Evolutionary conservation across 2,329 filamentous ascomycete genomes (phyloP).

Genomic region (Sordariomycetes sp.): DNA sequence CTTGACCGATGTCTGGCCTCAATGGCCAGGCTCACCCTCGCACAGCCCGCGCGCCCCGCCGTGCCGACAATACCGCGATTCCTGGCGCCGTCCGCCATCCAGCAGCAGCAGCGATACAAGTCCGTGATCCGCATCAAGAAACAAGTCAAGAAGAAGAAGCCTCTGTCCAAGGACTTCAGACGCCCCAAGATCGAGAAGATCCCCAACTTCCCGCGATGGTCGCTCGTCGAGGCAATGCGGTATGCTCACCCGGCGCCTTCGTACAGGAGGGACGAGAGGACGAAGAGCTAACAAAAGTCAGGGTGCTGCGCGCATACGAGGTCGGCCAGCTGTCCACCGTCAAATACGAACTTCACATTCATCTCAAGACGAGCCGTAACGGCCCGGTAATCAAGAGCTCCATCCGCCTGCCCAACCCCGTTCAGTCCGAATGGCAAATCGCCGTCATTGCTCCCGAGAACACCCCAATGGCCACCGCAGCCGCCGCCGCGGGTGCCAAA

Average conservation of each 20-base stretch:
- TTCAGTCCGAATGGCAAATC: slow-evolving; percentile 81
- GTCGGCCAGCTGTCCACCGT: slow-evolving; percentile 64
- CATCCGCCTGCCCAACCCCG: slow-evolving; percentile 78
- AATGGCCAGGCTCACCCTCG: slow-evolving; percentile 39
- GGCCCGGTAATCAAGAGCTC: slow-evolving; percentile 82
- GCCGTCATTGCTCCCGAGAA: slow-evolving; percentile 86
- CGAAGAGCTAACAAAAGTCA: background rate
- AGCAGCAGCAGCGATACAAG: slow-evolving; percentile 32
- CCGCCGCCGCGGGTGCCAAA: slow-evolving; percentile 67
- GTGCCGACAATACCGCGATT: slow-evolving; percentile 36
- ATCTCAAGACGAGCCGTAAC: slow-evolving; percentile 74
- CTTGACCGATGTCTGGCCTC: slow-evolving; percentile 45
- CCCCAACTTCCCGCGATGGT: slow-evolving; percentile 58
- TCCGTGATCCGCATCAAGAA: slow-evolving; percentile 37
- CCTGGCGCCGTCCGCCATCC: slow-evolving; percentile 33
- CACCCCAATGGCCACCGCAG: slow-evolving; percentile 64
- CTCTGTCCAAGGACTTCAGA: slow-evolving; percentile 54
- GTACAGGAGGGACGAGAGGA: background rate
- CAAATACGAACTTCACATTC: slow-evolving; percentile 87
- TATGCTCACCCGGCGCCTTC: slow-evolving; percentile 24
- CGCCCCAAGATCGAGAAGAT: slow-evolving; percentile 57
- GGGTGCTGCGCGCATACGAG: slow-evolving; percentile 76
- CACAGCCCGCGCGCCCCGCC: slow-evolving; percentile 30
- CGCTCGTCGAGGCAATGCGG: slow-evolving; percentile 90
- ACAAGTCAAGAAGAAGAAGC: slow-evolving; percentile 44